Evolutionary conservation across 148 eudicot species (phyloP).

Genomic region (Fagopyrum esculentum): DNA sequence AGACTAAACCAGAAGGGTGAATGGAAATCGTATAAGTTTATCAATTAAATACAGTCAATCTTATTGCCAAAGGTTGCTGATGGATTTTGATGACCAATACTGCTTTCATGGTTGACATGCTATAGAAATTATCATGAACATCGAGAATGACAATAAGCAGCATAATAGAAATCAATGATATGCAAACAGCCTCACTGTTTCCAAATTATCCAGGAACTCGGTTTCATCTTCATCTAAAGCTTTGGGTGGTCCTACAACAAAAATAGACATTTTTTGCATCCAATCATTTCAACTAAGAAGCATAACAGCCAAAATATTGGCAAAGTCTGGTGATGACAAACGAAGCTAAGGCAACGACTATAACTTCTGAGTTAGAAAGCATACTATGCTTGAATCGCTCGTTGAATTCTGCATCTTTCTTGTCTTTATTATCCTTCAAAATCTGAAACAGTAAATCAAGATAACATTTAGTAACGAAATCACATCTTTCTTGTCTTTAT

Average conservation of each 20-base stretch:
- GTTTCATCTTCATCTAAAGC: slow-evolving; percentile 96
- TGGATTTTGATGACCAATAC: too few species aligned
- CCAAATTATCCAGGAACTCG: slow-evolving; percentile 77
- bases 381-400: slow-evolving; percentile 80
- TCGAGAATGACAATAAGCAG: neutral
- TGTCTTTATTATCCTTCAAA: slow-evolving; percentile 92
- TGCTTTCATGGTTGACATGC: too few species aligned
- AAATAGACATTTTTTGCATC: neutral
- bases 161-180: neutral
- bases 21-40: neutral
- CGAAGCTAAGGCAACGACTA: neutral
- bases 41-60: neutral
- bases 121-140: neutral
- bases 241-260: slow-evolving; percentile 86
- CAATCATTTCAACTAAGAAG: neutral
- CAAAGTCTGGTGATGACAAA: neutral
- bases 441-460: slow-evolving; percentile 31
- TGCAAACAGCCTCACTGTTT: slow-evolving; percentile 41
- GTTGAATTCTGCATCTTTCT: slow-evolving; percentile 82
- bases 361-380: slow-evolving; percentile 14
- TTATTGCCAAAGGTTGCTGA: neutral
- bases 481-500: neutral
- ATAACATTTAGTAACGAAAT: neutral
- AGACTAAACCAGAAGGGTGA: too few species aligned
- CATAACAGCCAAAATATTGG: neutral